Evolutionary conservation across 495 filamentous ascomycete genomes (phyloP), one percentile per base, ranked within the genome.

Genomic region (Annulohypoxylon stygium): DNA sequence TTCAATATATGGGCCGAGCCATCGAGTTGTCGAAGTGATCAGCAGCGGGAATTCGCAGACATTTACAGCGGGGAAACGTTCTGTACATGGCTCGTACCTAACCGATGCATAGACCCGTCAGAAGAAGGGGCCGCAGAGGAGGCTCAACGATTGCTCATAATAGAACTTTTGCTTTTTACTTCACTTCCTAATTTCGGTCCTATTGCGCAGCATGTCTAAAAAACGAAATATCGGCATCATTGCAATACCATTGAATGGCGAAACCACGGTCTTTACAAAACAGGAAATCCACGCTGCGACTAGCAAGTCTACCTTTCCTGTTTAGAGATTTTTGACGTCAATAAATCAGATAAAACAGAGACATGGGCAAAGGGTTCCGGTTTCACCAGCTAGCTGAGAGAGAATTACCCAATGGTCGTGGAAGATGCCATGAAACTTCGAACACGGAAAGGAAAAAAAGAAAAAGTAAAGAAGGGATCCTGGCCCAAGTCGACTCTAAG

Each of bases 251-350:
- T 47, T 26, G 53, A 34, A 37, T 26, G 11, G 39, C n/a, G 23
- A 48, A 34, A 36, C 58, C 59, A 37, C 9, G n/a, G 36, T 66
- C 6, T 58, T 62, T 33, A 59, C 71, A 4, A 74, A 68, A 71
- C 11, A 61, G 64, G 72, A 26, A 71, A 71, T 61, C 41, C 6
- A 55, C 25, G 20, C 37, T 67, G 67, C 67, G n/a, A 61, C 67
- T 71, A 71, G 55, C 36, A 43, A 71, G 54, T 20, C 34, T 71
- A 18, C 53, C 45, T 68, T 68, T 45, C 59, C 59, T 60, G 7
- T 68, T 75, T 64, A 37, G 51, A 64, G 37, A 37, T 75, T 51
- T 11, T 71, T 65, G 67, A 75, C 71, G 71, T 74, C 71, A 75
- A 70, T 57, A 16, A 16, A 61, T 51, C 57, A 70, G 60, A 75